A percentile compares a stretch with the other conserved stretches of the same genome.
Conservation (phyloP, 768 basidiomycete species). For the Boletus rubropictus region DNA sequence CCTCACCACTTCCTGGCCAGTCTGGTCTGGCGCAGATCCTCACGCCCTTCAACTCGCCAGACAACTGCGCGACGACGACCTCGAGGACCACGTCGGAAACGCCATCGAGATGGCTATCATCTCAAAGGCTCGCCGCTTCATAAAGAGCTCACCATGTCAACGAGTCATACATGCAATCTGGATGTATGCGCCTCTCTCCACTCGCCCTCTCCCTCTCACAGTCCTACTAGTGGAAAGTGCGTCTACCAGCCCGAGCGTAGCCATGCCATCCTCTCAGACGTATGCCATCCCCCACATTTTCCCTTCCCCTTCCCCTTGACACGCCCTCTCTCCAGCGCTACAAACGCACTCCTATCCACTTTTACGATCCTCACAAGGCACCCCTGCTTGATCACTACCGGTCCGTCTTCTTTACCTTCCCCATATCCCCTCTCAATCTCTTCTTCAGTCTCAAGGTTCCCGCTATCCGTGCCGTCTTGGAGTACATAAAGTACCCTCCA, state of each 20-base stretch:
- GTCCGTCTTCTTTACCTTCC: slow-evolving; percentile 35
- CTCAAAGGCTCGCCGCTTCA: slow-evolving; percentile 80
- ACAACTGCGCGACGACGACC: slow-evolving; percentile 61
- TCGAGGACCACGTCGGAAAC: slow-evolving; percentile 80
- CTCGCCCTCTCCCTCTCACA: slow-evolving; percentile 13
- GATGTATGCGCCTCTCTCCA: slow-evolving; percentile 43
- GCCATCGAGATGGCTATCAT: slow-evolving; percentile 92
- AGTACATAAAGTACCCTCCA: slow-evolving; percentile 69
- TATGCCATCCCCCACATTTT: slow-evolving; percentile 29
- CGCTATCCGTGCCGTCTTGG: slow-evolving; percentile 82
- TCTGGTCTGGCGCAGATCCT: slow-evolving; percentile 70
- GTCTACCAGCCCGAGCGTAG: slow-evolving; percentile 87
- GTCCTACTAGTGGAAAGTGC: slow-evolving; percentile 64
- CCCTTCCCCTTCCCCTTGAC: not conserved
- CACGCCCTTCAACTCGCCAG: slow-evolving; percentile 52
- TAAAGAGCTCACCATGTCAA: slow-evolving; percentile 84
- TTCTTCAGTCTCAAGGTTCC: slow-evolving; percentile 78
- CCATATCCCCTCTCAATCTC: not conserved
- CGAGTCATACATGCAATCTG: slow-evolving; percentile 84
- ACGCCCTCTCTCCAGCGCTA: slow-evolving; percentile 59
- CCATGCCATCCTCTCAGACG: slow-evolving; percentile 87
- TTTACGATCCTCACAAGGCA: slow-evolving; percentile 92
- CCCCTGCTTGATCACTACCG: slow-evolving; percentile 95
- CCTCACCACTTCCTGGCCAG: slow-evolving; percentile 74
- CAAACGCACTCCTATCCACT: slow-evolving; percentile 85